Base-by-base conservation (phyloP, 2,329 filamentous ascomycete genomes). In the Colletotrichum agaves region DNA sequence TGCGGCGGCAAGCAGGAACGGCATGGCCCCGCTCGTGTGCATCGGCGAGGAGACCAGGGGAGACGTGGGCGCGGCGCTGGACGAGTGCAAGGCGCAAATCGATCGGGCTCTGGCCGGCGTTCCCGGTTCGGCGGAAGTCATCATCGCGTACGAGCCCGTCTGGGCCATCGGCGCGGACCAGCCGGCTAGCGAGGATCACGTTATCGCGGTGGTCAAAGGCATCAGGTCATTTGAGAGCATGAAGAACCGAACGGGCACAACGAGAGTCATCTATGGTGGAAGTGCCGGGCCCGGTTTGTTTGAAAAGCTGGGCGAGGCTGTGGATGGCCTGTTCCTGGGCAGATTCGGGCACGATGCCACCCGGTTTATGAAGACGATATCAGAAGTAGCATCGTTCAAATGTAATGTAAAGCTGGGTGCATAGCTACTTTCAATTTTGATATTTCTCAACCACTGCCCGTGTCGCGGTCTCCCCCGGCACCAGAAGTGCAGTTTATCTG, bases 101-200 rank as follows among this genome's bases (percentile, higher is more conserved):
- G 82, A 84, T 43, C 82, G 87, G 1, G 88, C 93, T 2, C 76
- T 96, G 58, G 80, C 80, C 1, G 85, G 83, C 0, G 81, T 95
- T 7, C 85, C 89, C 0, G 81, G 82, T 11, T 83, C 88, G 15
- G 87, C 88, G 0, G 90, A 93, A 53, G 85, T 96, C 5, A 87
- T 95, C 6, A 84, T 97, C 64, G 93, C 93, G 1, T 97, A 97
- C 75, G 93, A 97, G 81, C 93, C 93, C 7, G 92, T 96, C 1
- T 97, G 93, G 93, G 93, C 93, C 1, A 97, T 96, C 77, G 93
- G 93, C 0, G 90, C 92, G 10, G 82, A 85, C 1, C 82, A 90
- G 73, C 93, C 93, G 2, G 93, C 93, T 0, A 85, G 85, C 7
- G 86, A 90, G 17, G 89, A 90, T 69, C 90, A 97, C 75, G 91